phyloP scores from a whole-genome alignment of 306 rosid genomes.

The Pyrus communis region DNA sequence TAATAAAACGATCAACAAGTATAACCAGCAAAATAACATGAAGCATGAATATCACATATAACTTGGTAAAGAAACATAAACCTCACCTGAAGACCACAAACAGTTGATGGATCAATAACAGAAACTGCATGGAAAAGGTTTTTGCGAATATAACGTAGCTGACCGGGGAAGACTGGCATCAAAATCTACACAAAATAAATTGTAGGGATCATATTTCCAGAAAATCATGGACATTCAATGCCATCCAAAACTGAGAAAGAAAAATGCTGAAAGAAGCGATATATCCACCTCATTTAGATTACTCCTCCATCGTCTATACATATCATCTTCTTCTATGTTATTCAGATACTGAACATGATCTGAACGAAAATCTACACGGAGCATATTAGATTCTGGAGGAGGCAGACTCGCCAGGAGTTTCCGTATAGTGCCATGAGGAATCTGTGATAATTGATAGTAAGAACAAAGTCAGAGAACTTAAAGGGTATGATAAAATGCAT shows the following conservation, averaged over 20 bases:
- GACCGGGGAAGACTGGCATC: constrained; percentile 99
- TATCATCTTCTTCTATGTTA: constrained; percentile 92
- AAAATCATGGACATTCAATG: neutral
- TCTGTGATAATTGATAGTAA: constrained; percentile 43
- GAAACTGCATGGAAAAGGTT: constrained; percentile 85
- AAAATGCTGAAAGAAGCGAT: constrained; percentile 1
- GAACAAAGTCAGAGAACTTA: neutral
- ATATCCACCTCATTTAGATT: constrained; percentile 69
- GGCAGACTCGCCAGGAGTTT: constrained; percentile 74
- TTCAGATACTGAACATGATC: constrained; percentile 79
- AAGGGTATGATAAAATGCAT: neutral
- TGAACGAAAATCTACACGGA: constrained; percentile 92
- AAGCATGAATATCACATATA: constrained; percentile 7
- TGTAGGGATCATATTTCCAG: neutral
- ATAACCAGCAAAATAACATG: constrained; percentile 18
- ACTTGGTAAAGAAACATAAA: constrained; percentile 18
- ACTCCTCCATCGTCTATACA: constrained; percentile 78
- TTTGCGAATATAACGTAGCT: constrained; percentile 87
- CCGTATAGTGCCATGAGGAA: constrained; percentile 56
- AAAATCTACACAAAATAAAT: constrained; percentile 47
- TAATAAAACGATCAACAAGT: constrained; percentile 1
- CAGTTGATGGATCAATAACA: constrained; percentile 81
- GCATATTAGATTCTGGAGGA: constrained; percentile 68
- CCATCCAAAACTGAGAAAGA: neutral
- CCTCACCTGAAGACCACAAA: constrained; percentile 81